Base-by-base conservation (phyloP, 2,329 filamentous ascomycete genomes). In the Cordyceps cateniannulata region DNA sequence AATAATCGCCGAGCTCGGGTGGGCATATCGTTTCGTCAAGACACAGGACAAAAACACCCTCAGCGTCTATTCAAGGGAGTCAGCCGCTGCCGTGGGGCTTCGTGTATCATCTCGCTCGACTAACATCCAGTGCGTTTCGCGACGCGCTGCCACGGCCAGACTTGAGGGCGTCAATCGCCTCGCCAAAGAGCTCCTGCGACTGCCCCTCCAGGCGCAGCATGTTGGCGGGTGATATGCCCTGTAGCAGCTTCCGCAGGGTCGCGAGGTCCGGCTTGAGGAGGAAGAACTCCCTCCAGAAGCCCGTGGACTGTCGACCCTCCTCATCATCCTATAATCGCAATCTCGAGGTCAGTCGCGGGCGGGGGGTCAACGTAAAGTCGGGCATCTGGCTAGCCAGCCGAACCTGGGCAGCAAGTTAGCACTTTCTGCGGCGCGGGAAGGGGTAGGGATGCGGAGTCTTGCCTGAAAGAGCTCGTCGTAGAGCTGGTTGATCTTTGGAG, bases 281-380 rank as follows among this genome's bases (percentile, higher is more conserved):
- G 73, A 99, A 99, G 76, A 99, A 92, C 75, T 97, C 95, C 66
- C 85, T 83, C 95, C 95, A 99, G 77, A 97, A 99, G 48, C 92
- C 93, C 63, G 96, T 91, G 0, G 90, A 84, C 64, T 88, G 88
- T 29, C 92, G 88, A 56, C 79, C 75, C 62, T 85, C 83, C 63
- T 89, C 82, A 59, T 86, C 83, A 65, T 88, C 85, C 76, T 89
- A 72, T 65, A n/a, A 59, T 54, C 27, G 44, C 61, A 27, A 59
- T n/a, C 56, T 59, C 56, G 65, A 63, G 63, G 65, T 75, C 69
- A 73, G 68, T 68, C 65, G 69, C 62, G 47, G 32, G 32, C 32
- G 32, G 6, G 32, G 61, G 59, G 54, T 24, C 51, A 63, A 66
- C 51, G 60, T 66, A 62, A n/a, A 10, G 64, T 27, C 54, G 67